Evolutionary conservation across 179 eudicot genomes (phyloP).

Genomic region (Silene vulgaris): DNA sequence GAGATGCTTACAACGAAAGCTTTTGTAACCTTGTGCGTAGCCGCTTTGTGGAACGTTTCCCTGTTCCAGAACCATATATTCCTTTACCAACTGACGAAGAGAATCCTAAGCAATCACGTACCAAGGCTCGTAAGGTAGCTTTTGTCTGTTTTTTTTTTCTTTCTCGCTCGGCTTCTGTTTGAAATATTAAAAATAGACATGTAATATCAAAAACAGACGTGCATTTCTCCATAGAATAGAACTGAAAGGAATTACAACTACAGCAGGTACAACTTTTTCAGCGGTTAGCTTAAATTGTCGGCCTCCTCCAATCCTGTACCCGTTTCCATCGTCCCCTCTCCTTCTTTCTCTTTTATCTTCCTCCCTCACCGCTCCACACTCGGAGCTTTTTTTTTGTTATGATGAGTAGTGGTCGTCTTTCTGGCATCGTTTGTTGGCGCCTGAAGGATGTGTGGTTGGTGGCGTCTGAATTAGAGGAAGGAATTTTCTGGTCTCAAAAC

Average conservation of each 20-base stretch:
- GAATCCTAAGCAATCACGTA: constrained; percentile 43
- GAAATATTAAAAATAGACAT: background rate
- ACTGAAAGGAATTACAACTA: background rate
- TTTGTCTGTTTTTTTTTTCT: constrained; percentile 3
- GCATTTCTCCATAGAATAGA: background rate
- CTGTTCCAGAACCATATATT: constrained; percentile 62
- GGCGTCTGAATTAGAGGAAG: too few relatives aligned
- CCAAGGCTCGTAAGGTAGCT: constrained; percentile 28
- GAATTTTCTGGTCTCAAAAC: too few relatives aligned
- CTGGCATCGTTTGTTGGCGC: too few relatives aligned
- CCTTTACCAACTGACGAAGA: constrained; percentile 45
- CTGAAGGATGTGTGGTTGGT: too few relatives aligned
- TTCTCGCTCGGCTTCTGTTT: background rate
- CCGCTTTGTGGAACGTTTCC: constrained; percentile 69
- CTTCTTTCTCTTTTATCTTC: too few relatives aligned
- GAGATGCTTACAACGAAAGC: constrained; percentile 40
- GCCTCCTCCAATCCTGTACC: too few relatives aligned
- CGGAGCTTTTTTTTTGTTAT: too few relatives aligned
- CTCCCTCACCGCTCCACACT: too few relatives aligned
- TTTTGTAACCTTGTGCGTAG: constrained; percentile 57
- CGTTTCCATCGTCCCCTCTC: too few relatives aligned
- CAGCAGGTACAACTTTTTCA: background rate
- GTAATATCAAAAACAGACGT: background rate
- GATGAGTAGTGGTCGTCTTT: too few relatives aligned
- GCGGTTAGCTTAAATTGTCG: background rate